phyloP scores from a whole-genome alignment of 2,329 filamentous ascomycete species.

The Xylariomycetidae sp. region DNA sequence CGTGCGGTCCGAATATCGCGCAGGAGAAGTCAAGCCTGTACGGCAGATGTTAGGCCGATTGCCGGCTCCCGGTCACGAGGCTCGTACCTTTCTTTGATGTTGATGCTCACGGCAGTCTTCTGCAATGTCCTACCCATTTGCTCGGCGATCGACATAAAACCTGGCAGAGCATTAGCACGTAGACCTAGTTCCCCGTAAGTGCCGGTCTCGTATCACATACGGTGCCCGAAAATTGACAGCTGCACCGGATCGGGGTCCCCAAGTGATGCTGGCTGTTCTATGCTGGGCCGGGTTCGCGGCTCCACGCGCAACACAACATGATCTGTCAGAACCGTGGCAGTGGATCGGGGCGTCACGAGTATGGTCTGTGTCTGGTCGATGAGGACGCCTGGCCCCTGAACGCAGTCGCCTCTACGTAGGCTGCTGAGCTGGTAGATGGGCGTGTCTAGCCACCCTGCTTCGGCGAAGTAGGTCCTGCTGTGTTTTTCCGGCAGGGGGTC shows the following conservation, averaged over 20 bases:
- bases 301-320: conserved; percentile 31
- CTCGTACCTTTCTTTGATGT: conserved; percentile 70
- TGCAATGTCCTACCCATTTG: conserved; percentile 78
- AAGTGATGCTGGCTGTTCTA: too few relatives aligned
- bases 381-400: neutral
- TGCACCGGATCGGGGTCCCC: conserved; percentile 60
- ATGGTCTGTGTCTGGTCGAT: neutral
- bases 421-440: neutral
- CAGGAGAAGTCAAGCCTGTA: conserved; percentile 83
- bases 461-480: neutral
- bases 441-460: neutral
- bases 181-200: too few relatives aligned
- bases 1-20: conserved; percentile 68
- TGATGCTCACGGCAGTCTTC: conserved; percentile 71
- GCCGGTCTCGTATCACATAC: too few relatives aligned
- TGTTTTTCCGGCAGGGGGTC: neutral
- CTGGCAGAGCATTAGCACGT: too few relatives aligned
- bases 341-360: neutral
- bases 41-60: too few relatives aligned
- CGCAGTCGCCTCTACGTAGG: neutral
- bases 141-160: conserved; percentile 79
- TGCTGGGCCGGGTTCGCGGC: conserved; percentile 60
- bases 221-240: conserved; percentile 70
- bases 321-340: neutral
- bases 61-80: too few relatives aligned